phyloP scores from a whole-genome alignment of 2,329 filamentous ascomycete species.

The Phaeosphaeriaceae sp. region DNA sequence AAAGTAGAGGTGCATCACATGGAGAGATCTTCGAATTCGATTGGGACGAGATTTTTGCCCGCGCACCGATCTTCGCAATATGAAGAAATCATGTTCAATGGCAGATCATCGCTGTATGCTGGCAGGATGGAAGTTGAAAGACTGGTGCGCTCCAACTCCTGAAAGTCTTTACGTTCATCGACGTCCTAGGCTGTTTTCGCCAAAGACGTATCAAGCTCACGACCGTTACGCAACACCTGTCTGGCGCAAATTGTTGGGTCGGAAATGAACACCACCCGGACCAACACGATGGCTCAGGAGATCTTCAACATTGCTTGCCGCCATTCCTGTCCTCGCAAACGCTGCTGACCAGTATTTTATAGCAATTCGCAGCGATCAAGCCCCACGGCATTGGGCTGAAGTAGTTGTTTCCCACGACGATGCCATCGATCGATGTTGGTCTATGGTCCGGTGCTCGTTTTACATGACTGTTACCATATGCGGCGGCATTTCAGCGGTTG shows the following conservation, averaged over 20 bases:
- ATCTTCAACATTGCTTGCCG: not conserved
- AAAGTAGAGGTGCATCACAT: not conserved
- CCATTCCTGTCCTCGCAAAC: not conserved
- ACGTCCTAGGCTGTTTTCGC: not conserved
- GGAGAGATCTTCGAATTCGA: not conserved
- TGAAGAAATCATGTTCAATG: not conserved
- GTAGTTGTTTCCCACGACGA: not conserved
- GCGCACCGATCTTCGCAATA: not conserved
- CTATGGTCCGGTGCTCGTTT: not conserved
- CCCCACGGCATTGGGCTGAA: slow-evolving; percentile 1
- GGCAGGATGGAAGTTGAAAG: not conserved
- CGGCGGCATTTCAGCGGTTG: no score
- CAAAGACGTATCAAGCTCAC: not conserved
- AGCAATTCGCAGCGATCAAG: not conserved
- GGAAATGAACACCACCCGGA: slow-evolving; percentile 1
- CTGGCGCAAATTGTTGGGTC: not conserved
- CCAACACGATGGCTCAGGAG: not conserved
- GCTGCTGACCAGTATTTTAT: not conserved
- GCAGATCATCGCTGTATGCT: not conserved
- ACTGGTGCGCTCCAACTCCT: not conserved
- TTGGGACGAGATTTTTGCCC: not conserved
- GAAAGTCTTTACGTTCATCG: not conserved
- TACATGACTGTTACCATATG: not conserved
- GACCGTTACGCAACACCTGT: not conserved
- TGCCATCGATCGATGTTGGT: not conserved